Conservation (phyloP, 2,329 filamentous ascomycete species). For the Alternaria atra region DNA sequence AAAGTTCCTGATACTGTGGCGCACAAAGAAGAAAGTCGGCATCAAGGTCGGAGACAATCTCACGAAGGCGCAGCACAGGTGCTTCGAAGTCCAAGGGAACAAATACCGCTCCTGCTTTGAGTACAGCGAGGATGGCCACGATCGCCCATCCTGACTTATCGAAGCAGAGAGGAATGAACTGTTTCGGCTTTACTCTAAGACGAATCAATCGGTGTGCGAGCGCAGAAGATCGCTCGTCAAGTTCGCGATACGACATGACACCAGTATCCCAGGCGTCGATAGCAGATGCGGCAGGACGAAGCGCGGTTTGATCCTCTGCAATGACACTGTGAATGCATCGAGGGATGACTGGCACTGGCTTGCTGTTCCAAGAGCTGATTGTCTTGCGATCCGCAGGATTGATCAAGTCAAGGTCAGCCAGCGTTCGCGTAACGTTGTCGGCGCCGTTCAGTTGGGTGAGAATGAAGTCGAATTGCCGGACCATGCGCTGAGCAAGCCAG, state of each 20-base stretch:
- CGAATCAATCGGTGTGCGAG: slow-evolving; percentile 37
- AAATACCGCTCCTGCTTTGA: slow-evolving; percentile 51
- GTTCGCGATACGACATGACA: slow-evolving; percentile 37
- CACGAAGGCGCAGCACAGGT: slow-evolving; percentile 47
- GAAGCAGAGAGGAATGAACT: slow-evolving; percentile 48
- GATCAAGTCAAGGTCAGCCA: slow-evolving; percentile 34
- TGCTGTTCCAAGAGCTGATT: slow-evolving; percentile 38
- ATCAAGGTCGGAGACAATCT: slow-evolving; percentile 45
- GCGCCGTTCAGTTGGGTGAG: slow-evolving; percentile 33
- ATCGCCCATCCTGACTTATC: slow-evolving; percentile 49
- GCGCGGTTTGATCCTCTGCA: slow-evolving; percentile 31
- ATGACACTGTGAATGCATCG: slow-evolving; percentile 44
- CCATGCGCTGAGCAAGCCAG: slow-evolving; percentile 39
- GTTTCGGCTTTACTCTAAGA: slow-evolving; percentile 34
- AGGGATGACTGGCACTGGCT: slow-evolving; percentile 32
- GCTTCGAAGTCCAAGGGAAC: slow-evolving; percentile 51
- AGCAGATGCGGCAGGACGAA: slow-evolving; percentile 31
- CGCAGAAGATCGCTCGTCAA: slow-evolving; percentile 37
- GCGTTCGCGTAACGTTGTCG: slow-evolving; percentile 13
- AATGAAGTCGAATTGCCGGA: slow-evolving; percentile 43
- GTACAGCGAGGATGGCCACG: slow-evolving; percentile 48
- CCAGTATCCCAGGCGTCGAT: slow-evolving; percentile 44
- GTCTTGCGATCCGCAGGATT: slow-evolving; percentile 29
- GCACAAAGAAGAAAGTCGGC: slow-evolving; percentile 41
- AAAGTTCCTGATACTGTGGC: slow-evolving; percentile 34